phyloP scores from a whole-genome alignment of 2,329 filamentous ascomycete species.

The Aureobasidium namibiae region DNA sequence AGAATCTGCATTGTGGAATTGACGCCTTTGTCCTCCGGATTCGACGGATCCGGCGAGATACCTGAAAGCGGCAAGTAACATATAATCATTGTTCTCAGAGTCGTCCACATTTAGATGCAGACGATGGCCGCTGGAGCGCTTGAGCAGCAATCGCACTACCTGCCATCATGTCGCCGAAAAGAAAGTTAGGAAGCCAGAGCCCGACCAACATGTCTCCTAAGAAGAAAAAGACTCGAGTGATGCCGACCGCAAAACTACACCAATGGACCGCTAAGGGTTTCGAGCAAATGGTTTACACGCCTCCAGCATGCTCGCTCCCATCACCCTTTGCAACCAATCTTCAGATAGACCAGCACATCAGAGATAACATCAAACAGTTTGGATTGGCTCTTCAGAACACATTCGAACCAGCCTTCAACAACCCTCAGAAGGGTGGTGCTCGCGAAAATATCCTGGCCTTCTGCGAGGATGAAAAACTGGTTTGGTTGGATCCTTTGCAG shows the following conservation, averaged over 20 bases:
- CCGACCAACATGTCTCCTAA: not conserved
- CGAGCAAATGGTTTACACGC: not conserved
- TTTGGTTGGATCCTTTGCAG: not conserved
- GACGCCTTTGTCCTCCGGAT: not conserved
- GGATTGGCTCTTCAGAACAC: not conserved
- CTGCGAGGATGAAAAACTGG: not conserved
- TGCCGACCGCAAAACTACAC: not conserved
- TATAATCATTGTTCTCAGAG: not conserved
- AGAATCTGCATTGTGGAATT: not conserved
- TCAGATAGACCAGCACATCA: not conserved
- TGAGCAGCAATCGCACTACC: not conserved
- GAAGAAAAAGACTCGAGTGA: not conserved
- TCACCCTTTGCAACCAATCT: not conserved
- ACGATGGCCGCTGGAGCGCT: not conserved
- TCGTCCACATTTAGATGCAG: not conserved
- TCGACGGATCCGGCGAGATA: not conserved
- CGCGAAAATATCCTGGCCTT: not conserved
- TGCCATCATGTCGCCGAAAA: not conserved
- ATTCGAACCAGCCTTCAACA: not conserved
- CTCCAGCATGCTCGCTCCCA: not conserved
- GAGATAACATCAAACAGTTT: not conserved
- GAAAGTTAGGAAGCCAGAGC: not conserved
- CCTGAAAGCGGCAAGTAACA: not conserved
- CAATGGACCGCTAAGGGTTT: not conserved
- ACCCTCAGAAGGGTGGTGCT: not conserved